These are phyloP conservation scores for Henckelia pumila DNA, from an alignment of 257 asterid species.

Conservation along the genomic window DNA sequence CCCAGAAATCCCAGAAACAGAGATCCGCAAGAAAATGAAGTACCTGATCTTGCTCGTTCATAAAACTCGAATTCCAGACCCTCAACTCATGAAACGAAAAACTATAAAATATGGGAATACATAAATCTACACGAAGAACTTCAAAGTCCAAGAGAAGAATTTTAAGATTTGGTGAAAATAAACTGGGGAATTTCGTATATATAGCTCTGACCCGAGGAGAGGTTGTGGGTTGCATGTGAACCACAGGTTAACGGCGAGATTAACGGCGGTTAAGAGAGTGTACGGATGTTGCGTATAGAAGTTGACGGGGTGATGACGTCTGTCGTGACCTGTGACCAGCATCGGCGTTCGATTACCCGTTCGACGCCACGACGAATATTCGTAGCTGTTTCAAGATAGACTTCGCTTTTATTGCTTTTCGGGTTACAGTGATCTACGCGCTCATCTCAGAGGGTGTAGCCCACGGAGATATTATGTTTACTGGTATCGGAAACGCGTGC, in stretches of 20 bases:
- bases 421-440: no score
- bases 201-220: not conserved
- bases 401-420: no score
- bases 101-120: no score
- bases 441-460: no score
- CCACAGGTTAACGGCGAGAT: not conserved
- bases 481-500: no score
- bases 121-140: no score
- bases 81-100: no score
- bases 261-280: not conserved
- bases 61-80: no score
- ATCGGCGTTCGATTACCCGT: conserved; percentile 42
- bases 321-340: not conserved
- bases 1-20: no score
- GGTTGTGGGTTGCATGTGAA: not conserved
- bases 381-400: conserved; percentile 12
- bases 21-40: no score
- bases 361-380: conserved; percentile 23
- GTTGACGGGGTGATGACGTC: conserved; percentile 37
- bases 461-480: no score
- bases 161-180: not conserved
- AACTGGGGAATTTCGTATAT: not conserved
- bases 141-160: not conserved
- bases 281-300: not conserved
- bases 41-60: no score